Conservation (phyloP, 2,329 filamentous ascomycete genomes). For the Claviceps africana region DNA sequence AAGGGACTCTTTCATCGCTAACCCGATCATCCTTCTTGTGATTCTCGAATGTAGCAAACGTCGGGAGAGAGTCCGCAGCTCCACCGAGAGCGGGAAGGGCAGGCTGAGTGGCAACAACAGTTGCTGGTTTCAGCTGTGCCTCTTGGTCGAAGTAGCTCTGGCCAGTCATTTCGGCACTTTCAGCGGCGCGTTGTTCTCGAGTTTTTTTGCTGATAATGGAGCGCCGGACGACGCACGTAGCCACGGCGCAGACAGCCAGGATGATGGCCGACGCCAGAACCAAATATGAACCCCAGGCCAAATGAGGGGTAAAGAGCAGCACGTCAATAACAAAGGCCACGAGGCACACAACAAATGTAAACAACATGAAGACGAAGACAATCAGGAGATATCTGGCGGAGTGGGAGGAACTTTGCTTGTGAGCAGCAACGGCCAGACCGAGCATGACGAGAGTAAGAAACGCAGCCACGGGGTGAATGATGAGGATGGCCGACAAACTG, state of each 20-base stretch:
- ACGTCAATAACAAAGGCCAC: slow-evolving; percentile 89
- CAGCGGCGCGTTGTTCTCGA: slow-evolving; percentile 78
- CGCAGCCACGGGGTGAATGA: slow-evolving; percentile 85
- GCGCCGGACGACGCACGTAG: slow-evolving; percentile 89
- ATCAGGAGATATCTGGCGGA: slow-evolving; percentile 77
- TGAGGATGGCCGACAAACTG: slow-evolving; percentile 72
- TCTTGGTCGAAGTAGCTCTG: slow-evolving; percentile 76
- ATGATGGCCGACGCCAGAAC: slow-evolving; percentile 80
- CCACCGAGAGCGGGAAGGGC: slow-evolving; percentile 44
- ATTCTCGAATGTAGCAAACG: slow-evolving; percentile 54
- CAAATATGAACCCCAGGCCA: slow-evolving; percentile 89
- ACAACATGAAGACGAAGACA: slow-evolving; percentile 72
- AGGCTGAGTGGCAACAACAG: slow-evolving; percentile 34
- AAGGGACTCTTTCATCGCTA: slow-evolving; percentile 56
- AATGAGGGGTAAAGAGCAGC: slow-evolving; percentile 82
- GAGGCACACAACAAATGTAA: slow-evolving; percentile 70
- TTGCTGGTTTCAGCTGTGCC: slow-evolving; percentile 35
- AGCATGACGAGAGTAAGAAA: slow-evolving; percentile 77
- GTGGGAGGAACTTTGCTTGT: slow-evolving; percentile 78
- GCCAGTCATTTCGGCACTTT: slow-evolving; percentile 95
- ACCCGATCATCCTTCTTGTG: slow-evolving; percentile 46
- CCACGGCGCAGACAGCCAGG: slow-evolving; percentile 65
- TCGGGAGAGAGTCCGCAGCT: slow-evolving; percentile 31
- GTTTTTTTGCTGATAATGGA: slow-evolving; percentile 85
- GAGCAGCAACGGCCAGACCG: slow-evolving; percentile 62